phyloP scores from a whole-genome alignment of 352 stramenopile genomes.

The Globisporangium splendens region DNA sequence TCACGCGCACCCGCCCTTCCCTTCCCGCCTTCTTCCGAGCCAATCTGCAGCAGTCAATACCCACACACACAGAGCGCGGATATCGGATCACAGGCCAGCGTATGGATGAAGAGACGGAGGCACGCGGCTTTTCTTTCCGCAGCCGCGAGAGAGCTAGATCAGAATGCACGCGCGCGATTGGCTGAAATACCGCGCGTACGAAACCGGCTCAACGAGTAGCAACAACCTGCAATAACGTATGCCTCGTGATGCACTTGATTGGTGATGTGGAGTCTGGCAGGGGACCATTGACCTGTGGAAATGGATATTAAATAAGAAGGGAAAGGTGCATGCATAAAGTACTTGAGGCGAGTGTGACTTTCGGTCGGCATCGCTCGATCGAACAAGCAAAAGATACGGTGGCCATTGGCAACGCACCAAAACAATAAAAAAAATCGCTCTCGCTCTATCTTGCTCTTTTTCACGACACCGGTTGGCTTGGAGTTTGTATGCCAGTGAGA shows the following conservation, averaged over 20 bases:
- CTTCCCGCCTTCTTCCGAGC: too few relatives aligned
- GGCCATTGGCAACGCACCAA: slow-evolving; percentile 7
- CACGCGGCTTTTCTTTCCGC: slow-evolving; percentile 5
- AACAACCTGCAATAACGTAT: slow-evolving; percentile 1
- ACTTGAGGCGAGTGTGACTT: too few relatives aligned
- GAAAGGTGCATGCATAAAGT: too few relatives aligned
- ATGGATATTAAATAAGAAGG: not conserved
- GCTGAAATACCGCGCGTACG: not conserved
- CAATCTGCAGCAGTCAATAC: not conserved
- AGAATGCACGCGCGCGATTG: slow-evolving; percentile 1
- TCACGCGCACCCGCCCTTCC: too few relatives aligned
- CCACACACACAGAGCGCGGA: not conserved
- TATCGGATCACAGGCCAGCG: too few relatives aligned
- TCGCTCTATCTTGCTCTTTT: slow-evolving; percentile 21
- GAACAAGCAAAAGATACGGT: not conserved
- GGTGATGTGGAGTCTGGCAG: too few relatives aligned
- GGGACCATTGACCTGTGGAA: not conserved
- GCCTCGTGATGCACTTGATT: too few relatives aligned
- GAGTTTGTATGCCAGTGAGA: slow-evolving; percentile 2
- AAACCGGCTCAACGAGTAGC: slow-evolving; percentile 3
- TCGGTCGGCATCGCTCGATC: too few relatives aligned
- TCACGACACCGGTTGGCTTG: slow-evolving; percentile 2
- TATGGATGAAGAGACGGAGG: slow-evolving; percentile 10
- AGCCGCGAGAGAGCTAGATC: slow-evolving; percentile 5
- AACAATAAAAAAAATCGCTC: slow-evolving; percentile 14